Evolutionary conservation across 148 eudicot species (phyloP), one percentile per base, ranked within the genome.

Genomic region (Rhododendron vialii): DNA sequence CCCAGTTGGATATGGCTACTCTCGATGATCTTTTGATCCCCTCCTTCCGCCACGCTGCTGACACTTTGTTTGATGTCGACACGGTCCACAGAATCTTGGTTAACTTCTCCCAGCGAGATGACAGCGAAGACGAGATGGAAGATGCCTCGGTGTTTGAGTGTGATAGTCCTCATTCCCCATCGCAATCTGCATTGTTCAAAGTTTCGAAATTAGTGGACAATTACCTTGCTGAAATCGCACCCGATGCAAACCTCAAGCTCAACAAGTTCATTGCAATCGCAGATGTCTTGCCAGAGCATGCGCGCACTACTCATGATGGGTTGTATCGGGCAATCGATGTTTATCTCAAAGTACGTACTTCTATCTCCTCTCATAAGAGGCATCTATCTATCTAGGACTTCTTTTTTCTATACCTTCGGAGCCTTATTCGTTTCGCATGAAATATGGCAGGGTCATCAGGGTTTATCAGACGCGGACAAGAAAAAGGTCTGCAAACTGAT

Each of bases 1-100:
- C 99, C 3, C 98, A 95, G 86, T 88, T 97, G 78, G 99, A 97
- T 81, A 84, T 93, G 79, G 99, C 98, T 22, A 92, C 95, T 86
- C 91, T 97, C 33, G 96, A 95, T 89, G 98, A 97, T 86, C 95
- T 97, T 75, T 85, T 97, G 87, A 94, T 97, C 83, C 99, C 99
- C 41, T 97, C 99, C 17, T 94, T 95, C 80, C 91, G 91, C 30
- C 94, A 97, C 77, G 90, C 95, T 47, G 93, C 93, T 9, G 98
- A 95, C 83, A 95, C 98, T 15, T 69, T 97, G 55, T 97, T 97
- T 83, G 99, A 97, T 89, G 96, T 97, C 43, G 98, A 97, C 55
- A 95, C 99, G 3, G 94, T 94, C 84, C 95, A 94, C 38, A 91
- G 98, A 84, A 97, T 97, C 79, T 86, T 97, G 88, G 91, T 95